phyloP scores from a whole-genome alignment of 192 early-diverging fungal genomes.

The Chytriomyces sp. region DNA sequence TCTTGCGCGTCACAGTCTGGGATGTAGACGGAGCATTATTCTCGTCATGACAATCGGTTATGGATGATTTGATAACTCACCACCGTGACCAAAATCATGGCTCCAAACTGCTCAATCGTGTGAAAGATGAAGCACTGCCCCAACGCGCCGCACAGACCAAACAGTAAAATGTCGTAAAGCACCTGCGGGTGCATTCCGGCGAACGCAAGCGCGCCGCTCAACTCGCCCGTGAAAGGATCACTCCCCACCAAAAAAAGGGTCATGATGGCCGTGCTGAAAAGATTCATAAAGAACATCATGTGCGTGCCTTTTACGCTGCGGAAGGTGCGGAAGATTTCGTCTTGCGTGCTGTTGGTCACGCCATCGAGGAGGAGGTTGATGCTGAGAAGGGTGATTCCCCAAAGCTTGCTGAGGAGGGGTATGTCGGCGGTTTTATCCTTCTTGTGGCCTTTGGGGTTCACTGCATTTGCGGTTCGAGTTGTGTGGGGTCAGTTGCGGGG shows the following conservation, averaged over 20 bases:
- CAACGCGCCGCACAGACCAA: slow-evolving; percentile 87
- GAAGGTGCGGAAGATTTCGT: slow-evolving; percentile 86
- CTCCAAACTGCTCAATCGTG: slow-evolving; percentile 88
- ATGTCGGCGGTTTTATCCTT: slow-evolving; percentile 41
- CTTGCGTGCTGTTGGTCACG: slow-evolving; percentile 93
- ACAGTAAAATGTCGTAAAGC: slow-evolving; percentile 81
- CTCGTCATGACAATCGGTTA: slow-evolving; percentile 5
- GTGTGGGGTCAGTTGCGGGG: no score
- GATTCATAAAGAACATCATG: slow-evolving; percentile 99
- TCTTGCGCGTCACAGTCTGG: slow-evolving; percentile 94
- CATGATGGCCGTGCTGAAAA: slow-evolving; percentile 76
- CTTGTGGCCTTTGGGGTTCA: slow-evolving; percentile 57
- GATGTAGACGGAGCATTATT: no score
- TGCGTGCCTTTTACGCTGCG: slow-evolving; percentile 76
- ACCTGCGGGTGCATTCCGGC: slow-evolving; percentile 77
- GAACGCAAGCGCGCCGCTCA: slow-evolving; percentile 74
- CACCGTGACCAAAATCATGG: slow-evolving; percentile 86
- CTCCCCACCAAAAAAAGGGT: slow-evolving; percentile 58
- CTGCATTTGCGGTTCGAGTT: no score
- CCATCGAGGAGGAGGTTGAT: slow-evolving; percentile 93
- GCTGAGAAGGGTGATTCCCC: slow-evolving; percentile 77
- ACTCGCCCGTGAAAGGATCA: slow-evolving; percentile 78
- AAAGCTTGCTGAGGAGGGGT: slow-evolving; percentile 58
- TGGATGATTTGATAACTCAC: neutral
- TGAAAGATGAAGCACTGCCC: slow-evolving; percentile 99